A percentile compares a stretch with the other conserved stretches of the same genome.
phyloP scores from a whole-genome alignment of 2,329 filamentous ascomycete genomes.

The Thielaviopsis euricoi region DNA sequence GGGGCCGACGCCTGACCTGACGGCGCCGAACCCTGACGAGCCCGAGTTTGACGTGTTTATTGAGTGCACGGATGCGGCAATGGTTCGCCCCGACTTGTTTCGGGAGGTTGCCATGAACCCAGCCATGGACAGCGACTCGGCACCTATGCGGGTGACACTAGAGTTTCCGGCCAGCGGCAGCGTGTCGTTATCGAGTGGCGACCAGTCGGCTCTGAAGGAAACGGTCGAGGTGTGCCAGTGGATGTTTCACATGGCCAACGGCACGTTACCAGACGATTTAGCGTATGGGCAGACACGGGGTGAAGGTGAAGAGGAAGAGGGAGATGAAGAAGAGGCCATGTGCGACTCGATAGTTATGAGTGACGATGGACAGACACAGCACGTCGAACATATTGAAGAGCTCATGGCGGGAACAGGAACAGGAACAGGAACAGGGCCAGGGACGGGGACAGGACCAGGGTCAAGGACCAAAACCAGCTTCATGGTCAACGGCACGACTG shows the following conservation, averaged over 20 bases:
- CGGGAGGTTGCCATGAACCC: conserved; percentile 35
- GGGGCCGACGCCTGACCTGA: conserved; percentile 44
- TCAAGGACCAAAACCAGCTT: too few species aligned
- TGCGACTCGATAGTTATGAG: conserved; percentile 14
- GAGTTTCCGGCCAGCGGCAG: conserved; percentile 94
- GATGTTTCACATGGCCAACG: conserved; percentile 72
- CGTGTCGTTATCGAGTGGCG: conserved; percentile 70
- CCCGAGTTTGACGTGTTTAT: conserved; percentile 68
- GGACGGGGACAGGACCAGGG: too few species aligned
- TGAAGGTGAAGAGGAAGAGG: conserved; percentile 15
- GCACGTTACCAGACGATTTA: conserved; percentile 24
- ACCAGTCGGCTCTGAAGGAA: conserved; percentile 65
- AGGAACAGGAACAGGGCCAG: too few species aligned
- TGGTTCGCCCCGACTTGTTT: conserved; percentile 53
- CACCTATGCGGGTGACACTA: conserved; percentile 21
- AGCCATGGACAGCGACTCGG: neutral
- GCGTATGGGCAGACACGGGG: too few species aligned
- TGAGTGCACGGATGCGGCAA: conserved; percentile 74
- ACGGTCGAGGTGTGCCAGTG: conserved; percentile 77
- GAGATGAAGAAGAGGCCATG: neutral
- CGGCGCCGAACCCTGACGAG: conserved; percentile 46
- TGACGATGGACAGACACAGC: conserved; percentile 18
- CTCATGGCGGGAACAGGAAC: too few species aligned
- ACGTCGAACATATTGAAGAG: conserved; percentile 14
- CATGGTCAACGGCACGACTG: too few species aligned